Evolutionary conservation across 1,284 basidiomycete genomes (phyloP), one percentile per base, ranked within the genome.

Genomic region (Ustilago loliicola): DNA sequence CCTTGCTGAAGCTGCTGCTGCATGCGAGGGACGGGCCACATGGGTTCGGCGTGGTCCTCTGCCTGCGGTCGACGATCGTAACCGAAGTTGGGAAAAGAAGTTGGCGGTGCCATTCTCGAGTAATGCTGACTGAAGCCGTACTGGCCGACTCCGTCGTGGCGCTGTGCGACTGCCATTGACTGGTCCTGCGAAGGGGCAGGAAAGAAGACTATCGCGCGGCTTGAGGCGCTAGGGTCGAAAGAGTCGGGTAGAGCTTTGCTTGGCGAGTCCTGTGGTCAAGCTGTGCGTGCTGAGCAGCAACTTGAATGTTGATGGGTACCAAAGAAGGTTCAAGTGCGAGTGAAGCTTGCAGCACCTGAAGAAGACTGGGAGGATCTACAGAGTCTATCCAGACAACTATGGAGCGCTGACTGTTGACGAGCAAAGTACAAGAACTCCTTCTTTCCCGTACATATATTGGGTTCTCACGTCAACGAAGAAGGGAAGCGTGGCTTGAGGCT

Each of bases 121-220:
- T 57, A 53, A 42, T 62, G 61, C 32, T 77, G 70, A 66, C 61
- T 55, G 60, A 72, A 63, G 70, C 70, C 70, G 74, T 72, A 60
- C 66, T 66, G 70, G 74, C 66, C 70, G 61, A 72, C 66, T 65
- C 69, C 74, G 70, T 77, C 66, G 61, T 72, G 53, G 54, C 70
- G 74, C 38, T 72, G 58, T 60, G 59, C 74, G 25, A 77, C 74
- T 59, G 71, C 74, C 74, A 77, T 77, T 69, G 66, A 62, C 60
- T 72, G 59, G 52, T 67, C 61, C 58, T 71, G 63, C 68, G 48
- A 27, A 29, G 19, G 9, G 63, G 63, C 62, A 66, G 66, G 65
- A 56, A 30, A 11, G 60, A 19, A 30, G 34, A 27, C 13, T 55
- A 15, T 11, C 19, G 53, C 38, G 48, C 62, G 55, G 42, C 25